Base-by-base conservation (phyloP, 768 basidiomycete genomes). In the Mycena alexandri region DNA sequence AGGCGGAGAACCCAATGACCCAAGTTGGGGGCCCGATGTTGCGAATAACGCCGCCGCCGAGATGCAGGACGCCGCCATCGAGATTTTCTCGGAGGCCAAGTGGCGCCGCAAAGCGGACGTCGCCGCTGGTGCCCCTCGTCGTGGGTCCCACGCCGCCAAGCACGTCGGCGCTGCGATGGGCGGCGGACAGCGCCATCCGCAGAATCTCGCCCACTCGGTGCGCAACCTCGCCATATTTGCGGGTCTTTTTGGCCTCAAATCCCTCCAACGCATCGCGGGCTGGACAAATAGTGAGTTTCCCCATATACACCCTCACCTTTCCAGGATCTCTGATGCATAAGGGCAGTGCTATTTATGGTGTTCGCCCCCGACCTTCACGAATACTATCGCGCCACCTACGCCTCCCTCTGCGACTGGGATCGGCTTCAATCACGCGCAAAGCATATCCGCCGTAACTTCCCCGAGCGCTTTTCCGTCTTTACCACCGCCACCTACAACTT, bases 101-200 rank as follows among this genome's bases (percentile, higher is more conserved):
- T 46, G 44, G 44, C 44, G 9, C 6, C 29, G 29, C 29, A 29
- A 29, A 6, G 29, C 29, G 29, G 29, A 6, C 29, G 44, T 19
- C n/a, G 44, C 44, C 44, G 44, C 44, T 16, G 3, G 8, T 21
- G 10, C 19, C 16, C 42, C 42, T 5, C 41, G 56, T 3, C 41
- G 56, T 3, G 56, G 56, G 3, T 9, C 24, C 11, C 56, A 57
- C 12, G 22, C 21, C 3, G 21, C 56, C 3, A 44, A 57, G 42
- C 17, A 29, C 29, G 42, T 43, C 17, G 56, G 56, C 6, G 5
- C 41, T 7, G 43, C 56, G 12, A 57, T 57, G 56, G 56, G 56
- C 13, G 56, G 56, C 17, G 56, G 56, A 10, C 56, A 57, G 42
- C 24, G 19, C 10, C 3, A 1, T 10, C 56, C 56, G 17, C 11